These are phyloP conservation scores for Intubia oerlemansii DNA, from an alignment of 2,329 filamentous ascomycete species.

Conservation along the genomic window DNA sequence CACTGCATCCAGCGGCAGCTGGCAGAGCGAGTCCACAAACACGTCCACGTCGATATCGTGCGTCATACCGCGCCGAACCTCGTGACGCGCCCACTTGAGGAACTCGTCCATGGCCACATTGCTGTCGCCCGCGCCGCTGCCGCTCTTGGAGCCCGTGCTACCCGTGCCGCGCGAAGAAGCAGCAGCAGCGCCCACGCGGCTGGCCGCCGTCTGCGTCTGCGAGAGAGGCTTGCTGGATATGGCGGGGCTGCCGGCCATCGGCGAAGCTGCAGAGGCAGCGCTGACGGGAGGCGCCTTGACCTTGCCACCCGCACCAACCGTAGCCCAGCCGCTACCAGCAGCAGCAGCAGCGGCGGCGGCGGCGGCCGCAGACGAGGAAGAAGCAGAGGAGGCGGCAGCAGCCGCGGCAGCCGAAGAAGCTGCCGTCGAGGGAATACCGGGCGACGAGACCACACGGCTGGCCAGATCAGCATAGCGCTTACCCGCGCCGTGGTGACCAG, in stretches of 20 bases:
- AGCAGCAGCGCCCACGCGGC: too few species aligned
- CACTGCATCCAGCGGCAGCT: conserved; percentile 54
- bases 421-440: too few species aligned
- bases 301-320: conserved; percentile 85
- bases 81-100: conserved; percentile 71
- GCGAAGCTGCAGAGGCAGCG: too few species aligned
- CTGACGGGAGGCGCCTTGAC: conserved; percentile 49
- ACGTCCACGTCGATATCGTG: conserved; percentile 42
- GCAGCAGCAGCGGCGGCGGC: conserved; percentile 20
- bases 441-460: conserved; percentile 39
- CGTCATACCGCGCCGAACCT: conserved; percentile 52
- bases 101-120: conserved; percentile 66
- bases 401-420: conserved; percentile 9
- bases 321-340: conserved; percentile 53
- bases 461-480: conserved; percentile 94
- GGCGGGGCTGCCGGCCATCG: too few species aligned
- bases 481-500: too few species aligned
- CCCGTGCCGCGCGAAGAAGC: too few species aligned
- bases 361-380: conserved; percentile 15
- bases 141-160: too few species aligned
- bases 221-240: too few species aligned
- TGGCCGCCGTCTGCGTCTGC: too few species aligned
- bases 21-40: conserved; percentile 56
- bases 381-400: too few species aligned
- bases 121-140: too few species aligned